Percentiles rank a stretch among this genome's conserved stretches.
These are phyloP conservation scores for Solanum aculeatissimum DNA, from an alignment of 305 asterid genomes.

Conservation along the genomic window DNA sequence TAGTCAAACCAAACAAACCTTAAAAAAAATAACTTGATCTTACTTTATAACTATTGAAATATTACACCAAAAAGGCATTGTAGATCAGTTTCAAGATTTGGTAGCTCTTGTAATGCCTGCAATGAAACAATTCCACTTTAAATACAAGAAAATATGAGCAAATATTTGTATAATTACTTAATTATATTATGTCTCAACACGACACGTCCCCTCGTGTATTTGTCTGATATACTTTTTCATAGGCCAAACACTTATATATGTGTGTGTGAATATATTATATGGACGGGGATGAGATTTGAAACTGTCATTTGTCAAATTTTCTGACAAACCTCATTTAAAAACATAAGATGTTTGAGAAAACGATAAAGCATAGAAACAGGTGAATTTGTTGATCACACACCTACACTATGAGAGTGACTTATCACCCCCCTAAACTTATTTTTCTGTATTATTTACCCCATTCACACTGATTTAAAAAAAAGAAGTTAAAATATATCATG, in stretches of 20 bases:
- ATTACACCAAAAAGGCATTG: slow-evolving; percentile 8
- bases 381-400: too few relatives aligned
- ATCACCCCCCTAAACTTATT: too few relatives aligned
- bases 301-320: too few relatives aligned
- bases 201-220: neutral
- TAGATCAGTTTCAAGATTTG: slow-evolving; percentile 17
- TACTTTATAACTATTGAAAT: slow-evolving; percentile 1
- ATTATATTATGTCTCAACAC: neutral
- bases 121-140: neutral
- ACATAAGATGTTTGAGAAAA: too few relatives aligned
- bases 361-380: too few relatives aligned
- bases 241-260: neutral
- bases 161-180: neutral
- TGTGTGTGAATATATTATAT: too few relatives aligned
- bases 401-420: too few relatives aligned
- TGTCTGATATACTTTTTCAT: neutral
- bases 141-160: neutral
- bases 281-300: too few relatives aligned
- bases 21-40: neutral
- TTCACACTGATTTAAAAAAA: too few relatives aligned
- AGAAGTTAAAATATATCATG: too few relatives aligned
- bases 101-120: slow-evolving; percentile 20
- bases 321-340: too few relatives aligned
- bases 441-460: too few relatives aligned
- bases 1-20: neutral